Evolutionary conservation across 2,329 filamentous ascomycete genomes (phyloP), one percentile per base, ranked within the genome.

Genomic region (Cercospora nicotianae): DNA sequence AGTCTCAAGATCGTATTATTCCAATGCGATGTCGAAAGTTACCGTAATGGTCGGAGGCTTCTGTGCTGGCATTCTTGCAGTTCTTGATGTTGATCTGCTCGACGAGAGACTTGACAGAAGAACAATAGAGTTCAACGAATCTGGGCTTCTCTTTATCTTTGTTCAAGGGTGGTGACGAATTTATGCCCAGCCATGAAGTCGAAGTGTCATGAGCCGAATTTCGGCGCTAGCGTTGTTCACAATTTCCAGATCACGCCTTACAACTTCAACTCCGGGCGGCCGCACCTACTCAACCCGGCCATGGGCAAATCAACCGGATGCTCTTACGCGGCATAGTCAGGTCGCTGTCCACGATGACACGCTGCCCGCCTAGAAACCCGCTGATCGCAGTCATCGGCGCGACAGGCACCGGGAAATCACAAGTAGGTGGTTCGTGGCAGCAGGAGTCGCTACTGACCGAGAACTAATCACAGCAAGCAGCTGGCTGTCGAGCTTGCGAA

Each of bases 351-450:
- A 72, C 18, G 6, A 76, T 75, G 74, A 68, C 72, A 20, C 72
- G 70, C 23, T 23, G 60, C 28, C 72, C 71, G 39, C 73, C 72
- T n/a, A 67, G 57, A 9, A 68, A 70, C 12, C 91, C 93, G 26
- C 82, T 97, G 70, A 85, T 98, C 75, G 89, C 92, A 60, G 87
- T 98, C 69, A 85, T 97, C 60, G 94, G 94, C 73, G 91, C 94
- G 59, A 98, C 94, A 9, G 94, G 94, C 67, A 97, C 94, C 1
- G 94, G 94, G 70, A 97, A 96, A 81, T 96, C 93, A 45, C 90
- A 96, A 83, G 93, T 96, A 84, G 76, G 82, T 64, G 31, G 53
- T 18, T 26, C 42, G 31, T 53, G 45, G 30, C 51, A 20, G 60
- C 12, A 2, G 26, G 53, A n/a, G 3, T 58, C 8, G 48, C 48